These are phyloP conservation scores for Botryococcus braunii DNA, from an alignment of 163 green algal species.

Conservation along the genomic window DNA sequence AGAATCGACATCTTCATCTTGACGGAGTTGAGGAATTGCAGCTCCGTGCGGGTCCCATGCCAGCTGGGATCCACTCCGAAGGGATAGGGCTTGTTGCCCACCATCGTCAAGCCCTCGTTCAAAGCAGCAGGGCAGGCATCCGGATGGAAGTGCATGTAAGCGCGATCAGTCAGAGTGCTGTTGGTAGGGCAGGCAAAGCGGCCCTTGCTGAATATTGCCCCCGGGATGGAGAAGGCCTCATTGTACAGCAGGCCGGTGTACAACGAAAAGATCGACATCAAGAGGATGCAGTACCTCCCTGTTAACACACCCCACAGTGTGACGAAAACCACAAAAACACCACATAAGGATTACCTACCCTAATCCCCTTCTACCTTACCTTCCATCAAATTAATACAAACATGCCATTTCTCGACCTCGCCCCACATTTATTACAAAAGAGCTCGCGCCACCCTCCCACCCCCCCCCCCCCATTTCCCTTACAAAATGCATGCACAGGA, in stretches of 20 bases:
- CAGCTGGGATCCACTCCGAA: conserved; percentile 93
- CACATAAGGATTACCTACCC: too few relatives aligned
- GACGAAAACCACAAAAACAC: too few relatives aligned
- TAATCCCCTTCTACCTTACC: too few relatives aligned
- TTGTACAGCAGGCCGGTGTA: conserved; percentile 98
- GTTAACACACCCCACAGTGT: conserved; percentile 3
- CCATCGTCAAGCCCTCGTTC: conserved; percentile 15
- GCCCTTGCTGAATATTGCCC: conserved; percentile 69
- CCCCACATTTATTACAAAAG: too few relatives aligned
- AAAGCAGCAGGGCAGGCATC: conserved; percentile 27
- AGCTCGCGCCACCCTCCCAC: too few relatives aligned
- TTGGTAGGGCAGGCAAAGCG: conserved; percentile 31
- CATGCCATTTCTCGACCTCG: too few relatives aligned
- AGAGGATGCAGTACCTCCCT: conserved; percentile 90
- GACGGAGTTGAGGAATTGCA: conserved; percentile 91
- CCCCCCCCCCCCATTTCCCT: too few relatives aligned
- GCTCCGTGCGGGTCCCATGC: conserved; percentile 90
- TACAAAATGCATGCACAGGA: too few relatives aligned
- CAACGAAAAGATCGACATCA: conserved; percentile 95
- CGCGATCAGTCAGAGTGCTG: conserved; percentile 17
- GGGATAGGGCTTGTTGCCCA: conserved; percentile 46
- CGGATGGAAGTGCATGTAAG: conserved; percentile 33
- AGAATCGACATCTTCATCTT: conserved; percentile 99
- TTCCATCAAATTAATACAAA: too few relatives aligned
- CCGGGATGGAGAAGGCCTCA: conserved; percentile 95